A percentile compares a stretch with the other conserved stretches of the same genome.
Conservation (phyloP, 495 filamentous ascomycete genomes). For the Aspergillus taichungensis region DNA sequence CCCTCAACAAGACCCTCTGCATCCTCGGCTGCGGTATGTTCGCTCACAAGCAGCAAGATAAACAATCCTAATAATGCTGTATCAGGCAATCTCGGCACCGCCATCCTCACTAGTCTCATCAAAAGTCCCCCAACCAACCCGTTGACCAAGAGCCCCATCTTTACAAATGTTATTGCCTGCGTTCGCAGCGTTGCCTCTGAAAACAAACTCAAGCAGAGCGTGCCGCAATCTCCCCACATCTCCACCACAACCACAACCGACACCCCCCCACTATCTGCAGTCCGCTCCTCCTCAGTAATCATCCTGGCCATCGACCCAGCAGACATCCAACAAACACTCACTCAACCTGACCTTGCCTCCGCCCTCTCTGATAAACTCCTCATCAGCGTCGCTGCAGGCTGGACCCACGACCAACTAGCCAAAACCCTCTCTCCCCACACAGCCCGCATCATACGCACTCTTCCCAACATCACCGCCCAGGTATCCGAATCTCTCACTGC, state of each 20-base stretch:
- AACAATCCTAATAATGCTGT: neutral
- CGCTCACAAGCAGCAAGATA: neutral
- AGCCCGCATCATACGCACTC: constrained; percentile 25
- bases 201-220: neutral
- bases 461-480: constrained; percentile 33
- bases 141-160: constrained; percentile 6
- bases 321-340: constrained; percentile 18
- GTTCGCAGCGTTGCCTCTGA: constrained; percentile 20
- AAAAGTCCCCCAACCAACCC: constrained; percentile 2
- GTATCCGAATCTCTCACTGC: constrained; percentile 31
- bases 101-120: constrained; percentile 27
- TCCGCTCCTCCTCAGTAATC: constrained; percentile 16
- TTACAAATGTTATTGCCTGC: constrained; percentile 24
- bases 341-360: constrained; percentile 14
- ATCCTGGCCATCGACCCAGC: constrained; percentile 27
- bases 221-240: constrained; percentile 6
- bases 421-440: constrained; percentile 16
- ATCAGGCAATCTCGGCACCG: constrained; percentile 29
- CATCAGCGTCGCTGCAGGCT: constrained; percentile 37
- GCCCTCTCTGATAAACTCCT: constrained; percentile 23
- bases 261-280: constrained; percentile 13
- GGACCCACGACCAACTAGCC: constrained; percentile 24
- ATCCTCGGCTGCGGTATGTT: constrained; percentile 30
- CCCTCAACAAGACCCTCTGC: constrained; percentile 17
- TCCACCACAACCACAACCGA: constrained; percentile 10